These are phyloP conservation scores for Chlamydomonas sp. DNA, from an alignment of 139 green algal species.

Conservation along the genomic window DNA sequence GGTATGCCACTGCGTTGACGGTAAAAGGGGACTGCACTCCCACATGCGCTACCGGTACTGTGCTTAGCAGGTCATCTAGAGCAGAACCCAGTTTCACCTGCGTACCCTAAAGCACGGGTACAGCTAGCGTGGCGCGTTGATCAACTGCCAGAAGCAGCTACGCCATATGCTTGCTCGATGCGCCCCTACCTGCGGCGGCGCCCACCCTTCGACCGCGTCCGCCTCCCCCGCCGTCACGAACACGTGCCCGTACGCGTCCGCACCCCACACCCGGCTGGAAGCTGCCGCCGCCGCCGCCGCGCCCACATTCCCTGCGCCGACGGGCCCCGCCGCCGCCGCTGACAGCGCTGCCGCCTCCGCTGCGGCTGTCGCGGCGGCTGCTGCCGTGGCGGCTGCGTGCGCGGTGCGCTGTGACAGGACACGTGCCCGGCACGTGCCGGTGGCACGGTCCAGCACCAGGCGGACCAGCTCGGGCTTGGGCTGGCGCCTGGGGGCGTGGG, in stretches of 20 bases:
- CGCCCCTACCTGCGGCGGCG: constrained; percentile 27
- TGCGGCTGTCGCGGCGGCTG: neutral
- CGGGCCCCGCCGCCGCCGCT: neutral
- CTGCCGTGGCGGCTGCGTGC: neutral
- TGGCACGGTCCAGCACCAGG: constrained; percentile 7
- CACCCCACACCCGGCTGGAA: neutral
- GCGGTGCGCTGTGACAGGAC: constrained; percentile 10
- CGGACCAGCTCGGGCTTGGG: constrained; percentile 37
- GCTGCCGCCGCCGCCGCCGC: neutral
- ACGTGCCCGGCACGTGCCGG: neutral
- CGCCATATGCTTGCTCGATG: too few relatives aligned
- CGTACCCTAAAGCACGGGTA: neutral
- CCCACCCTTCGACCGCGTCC: constrained; percentile 14
- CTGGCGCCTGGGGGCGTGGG: constrained; percentile 1
- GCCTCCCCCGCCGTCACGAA: neutral
- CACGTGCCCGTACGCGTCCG: constrained; percentile 7
- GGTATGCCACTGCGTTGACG: neutral
- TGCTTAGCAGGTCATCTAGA: neutral
- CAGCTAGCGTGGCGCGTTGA: neutral
- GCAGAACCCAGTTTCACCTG: neutral
- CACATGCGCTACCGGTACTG: neutral
- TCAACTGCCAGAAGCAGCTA: neutral
- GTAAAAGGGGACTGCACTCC: neutral
- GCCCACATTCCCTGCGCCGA: neutral
- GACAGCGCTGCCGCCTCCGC: neutral